A percentile compares a stretch with the other conserved stretches of the same genome.
These are phyloP conservation scores for Leccinellum luteum DNA, from an alignment of 768 basidiomycete genomes.

Conservation along the genomic window DNA sequence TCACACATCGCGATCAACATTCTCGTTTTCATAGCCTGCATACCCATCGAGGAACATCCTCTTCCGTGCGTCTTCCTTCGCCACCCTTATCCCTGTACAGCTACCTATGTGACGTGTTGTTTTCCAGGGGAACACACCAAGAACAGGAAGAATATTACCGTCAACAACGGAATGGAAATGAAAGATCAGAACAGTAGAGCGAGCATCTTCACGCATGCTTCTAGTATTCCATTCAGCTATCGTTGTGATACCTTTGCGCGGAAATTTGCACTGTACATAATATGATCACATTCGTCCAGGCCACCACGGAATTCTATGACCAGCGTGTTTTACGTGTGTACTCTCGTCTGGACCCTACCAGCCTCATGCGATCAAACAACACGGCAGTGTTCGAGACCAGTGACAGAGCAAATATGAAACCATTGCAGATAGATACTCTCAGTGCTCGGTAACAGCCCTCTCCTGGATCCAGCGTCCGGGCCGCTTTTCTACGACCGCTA, in stretches of 20 bases:
- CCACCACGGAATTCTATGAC: conserved; percentile 20
- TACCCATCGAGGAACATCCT: conserved; percentile 75
- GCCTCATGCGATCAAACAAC: not conserved
- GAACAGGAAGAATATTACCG: conserved; percentile 60
- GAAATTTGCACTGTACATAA: conserved; percentile 30
- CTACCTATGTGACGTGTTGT: conserved; percentile 12
- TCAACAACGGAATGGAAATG: conserved; percentile 32
- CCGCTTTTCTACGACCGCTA: conserved; percentile 55
- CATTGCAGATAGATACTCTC: conserved; percentile 1
- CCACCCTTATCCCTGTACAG: conserved; percentile 13
- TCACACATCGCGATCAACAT: conserved; percentile 69
- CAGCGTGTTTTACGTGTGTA: conserved; percentile 14
- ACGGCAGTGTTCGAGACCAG: not conserved
- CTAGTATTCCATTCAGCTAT: conserved; percentile 2
- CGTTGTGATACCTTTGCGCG: conserved; percentile 20
- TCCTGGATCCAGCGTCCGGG: conserved; percentile 85
- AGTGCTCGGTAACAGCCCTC: conserved; percentile 31
- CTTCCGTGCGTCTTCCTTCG: conserved; percentile 40
- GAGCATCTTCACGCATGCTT: conserved; percentile 14
- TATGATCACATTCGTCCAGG: conserved; percentile 22
- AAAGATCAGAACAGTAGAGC: conserved; percentile 16
- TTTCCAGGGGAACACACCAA: conserved; percentile 54
- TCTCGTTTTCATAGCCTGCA: conserved; percentile 61
- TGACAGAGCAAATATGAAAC: not conserved
- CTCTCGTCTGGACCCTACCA: not conserved